Percentiles rank a stretch among this genome's conserved stretches.
phyloP scores from a whole-genome alignment of 1,284 basidiomycete species.

The Trametes polyzona region DNA sequence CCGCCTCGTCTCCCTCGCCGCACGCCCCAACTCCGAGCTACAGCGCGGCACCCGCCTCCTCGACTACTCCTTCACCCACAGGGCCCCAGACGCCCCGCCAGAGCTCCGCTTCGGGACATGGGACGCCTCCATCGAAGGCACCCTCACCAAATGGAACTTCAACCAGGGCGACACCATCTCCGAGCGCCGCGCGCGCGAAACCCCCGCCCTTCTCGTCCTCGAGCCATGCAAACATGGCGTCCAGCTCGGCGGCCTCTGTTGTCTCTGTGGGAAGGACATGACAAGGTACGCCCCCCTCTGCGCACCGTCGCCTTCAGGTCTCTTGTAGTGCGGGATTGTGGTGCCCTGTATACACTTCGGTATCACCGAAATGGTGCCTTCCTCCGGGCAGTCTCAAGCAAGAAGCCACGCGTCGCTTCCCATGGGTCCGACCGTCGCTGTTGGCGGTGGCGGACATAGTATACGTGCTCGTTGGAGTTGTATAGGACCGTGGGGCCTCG shows the following conservation, averaged over 20 bases:
- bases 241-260: slow-evolving; percentile 91
- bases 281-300: slow-evolving; percentile 66
- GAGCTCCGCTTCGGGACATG: slow-evolving; percentile 85
- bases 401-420: too few species aligned
- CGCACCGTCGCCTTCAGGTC: slow-evolving; percentile 1
- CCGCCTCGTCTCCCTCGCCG: slow-evolving; percentile 70
- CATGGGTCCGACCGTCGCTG: too few species aligned
- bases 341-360: too few species aligned
- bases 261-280: slow-evolving; percentile 92
- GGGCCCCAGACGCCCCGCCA: slow-evolving; percentile 45
- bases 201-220: slow-evolving; percentile 64
- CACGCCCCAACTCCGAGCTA: slow-evolving; percentile 48
- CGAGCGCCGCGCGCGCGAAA: slow-evolving; percentile 55
- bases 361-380: too few species aligned
- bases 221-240: slow-evolving; percentile 95
- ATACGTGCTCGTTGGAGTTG: too few species aligned
- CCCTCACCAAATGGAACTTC: slow-evolving; percentile 67
- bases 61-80: slow-evolving; percentile 75
- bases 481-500: too few species aligned
- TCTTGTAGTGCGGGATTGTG: neutral
- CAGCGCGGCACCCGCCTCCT: slow-evolving; percentile 75
- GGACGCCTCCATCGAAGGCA: slow-evolving; percentile 85
- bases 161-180: slow-evolving; percentile 62
- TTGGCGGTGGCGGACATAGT: too few species aligned
- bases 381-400: neutral